Evolutionary conservation across 2,329 filamentous ascomycete genomes (phyloP).

Genomic region (Trichoderma hamatum): DNA sequence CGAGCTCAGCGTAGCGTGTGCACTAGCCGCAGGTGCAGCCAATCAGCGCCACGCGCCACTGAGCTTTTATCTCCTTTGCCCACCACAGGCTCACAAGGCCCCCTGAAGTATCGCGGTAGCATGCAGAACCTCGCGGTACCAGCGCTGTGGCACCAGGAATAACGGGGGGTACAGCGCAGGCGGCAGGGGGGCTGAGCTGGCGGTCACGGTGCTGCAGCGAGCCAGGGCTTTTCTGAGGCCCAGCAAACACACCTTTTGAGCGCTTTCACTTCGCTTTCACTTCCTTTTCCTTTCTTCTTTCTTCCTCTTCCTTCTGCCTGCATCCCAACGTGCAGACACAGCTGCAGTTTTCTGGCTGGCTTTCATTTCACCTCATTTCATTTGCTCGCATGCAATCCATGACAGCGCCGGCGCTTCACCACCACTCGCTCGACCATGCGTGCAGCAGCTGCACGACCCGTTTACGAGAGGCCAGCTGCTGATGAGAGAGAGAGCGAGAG

Average conservation of each 20-base stretch:
- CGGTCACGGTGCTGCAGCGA: conserved; percentile 20
- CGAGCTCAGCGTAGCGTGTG: conserved; percentile 43
- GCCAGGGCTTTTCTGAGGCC: conserved; percentile 7
- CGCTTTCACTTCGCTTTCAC: conserved; percentile 17
- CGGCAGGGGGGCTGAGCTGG: conserved; percentile 23
- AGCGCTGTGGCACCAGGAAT: conserved; percentile 22
- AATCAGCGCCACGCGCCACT: conserved; percentile 42
- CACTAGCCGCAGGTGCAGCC: conserved; percentile 41
- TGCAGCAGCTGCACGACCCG: conserved; percentile 14
- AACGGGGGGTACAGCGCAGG: conserved; percentile 13
- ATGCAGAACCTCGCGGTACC: conserved; percentile 33
- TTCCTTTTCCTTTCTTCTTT: conserved; percentile 3
- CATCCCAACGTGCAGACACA: conserved; percentile 4
- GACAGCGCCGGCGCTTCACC: not conserved
- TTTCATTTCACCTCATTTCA: not conserved
- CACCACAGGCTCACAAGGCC: conserved; percentile 37
- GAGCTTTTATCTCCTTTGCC: conserved; percentile 47
- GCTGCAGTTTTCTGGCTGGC: not conserved
- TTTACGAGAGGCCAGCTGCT: conserved; percentile 1
- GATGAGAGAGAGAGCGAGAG: conserved; percentile 11
- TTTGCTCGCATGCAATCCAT: conserved; percentile 4
- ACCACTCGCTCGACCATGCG: conserved; percentile 11
- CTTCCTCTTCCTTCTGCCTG: conserved; percentile 19
- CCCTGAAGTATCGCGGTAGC: conserved; percentile 48
- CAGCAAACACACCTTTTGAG: conserved; percentile 6